phyloP scores from a whole-genome alignment of 2,329 filamentous ascomycete species.

The Seiridium unicorne region DNA sequence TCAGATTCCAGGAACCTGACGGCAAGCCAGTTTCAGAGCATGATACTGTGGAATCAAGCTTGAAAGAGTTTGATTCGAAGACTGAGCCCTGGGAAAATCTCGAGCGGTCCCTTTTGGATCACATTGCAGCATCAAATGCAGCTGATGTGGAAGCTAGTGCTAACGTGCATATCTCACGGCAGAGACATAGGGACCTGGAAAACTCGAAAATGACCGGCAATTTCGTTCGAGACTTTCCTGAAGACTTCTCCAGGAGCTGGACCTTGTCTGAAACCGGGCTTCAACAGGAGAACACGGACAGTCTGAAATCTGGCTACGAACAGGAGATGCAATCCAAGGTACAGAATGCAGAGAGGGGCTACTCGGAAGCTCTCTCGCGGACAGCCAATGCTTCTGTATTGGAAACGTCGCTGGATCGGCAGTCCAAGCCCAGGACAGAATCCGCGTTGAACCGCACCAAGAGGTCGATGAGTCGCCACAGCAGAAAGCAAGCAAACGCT shows the following conservation, averaged over 20 bases:
- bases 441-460: conserved; percentile 7
- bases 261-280: conserved; percentile 13
- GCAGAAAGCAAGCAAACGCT: conserved; percentile 16
- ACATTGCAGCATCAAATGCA: conserved; percentile 26
- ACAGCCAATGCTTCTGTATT: conserved; percentile 18
- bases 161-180: conserved; percentile 18
- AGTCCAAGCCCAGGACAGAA: conserved; percentile 11
- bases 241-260: conserved; percentile 48
- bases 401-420: conserved; percentile 27
- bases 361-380: conserved; percentile 20
- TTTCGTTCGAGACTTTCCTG: conserved; percentile 50
- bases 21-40: conserved; percentile 23
- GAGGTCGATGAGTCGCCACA: conserved; percentile 6
- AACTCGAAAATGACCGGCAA: conserved; percentile 40
- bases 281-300: conserved; percentile 9
- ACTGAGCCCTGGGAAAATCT: conserved; percentile 23
- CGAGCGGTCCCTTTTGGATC: conserved; percentile 26
- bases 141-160: conserved; percentile 24
- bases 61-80: conserved; percentile 37
- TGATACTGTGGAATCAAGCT: conserved; percentile 32
- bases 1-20: conserved; percentile 34
- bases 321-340: conserved; percentile 13
- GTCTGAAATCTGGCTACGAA: conserved; percentile 14
- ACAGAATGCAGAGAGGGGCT: conserved; percentile 21
- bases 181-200: conserved; percentile 18